Base-by-base conservation (phyloP, 805 yeast genomes). In the Cyberlindnera saturnus region DNA sequence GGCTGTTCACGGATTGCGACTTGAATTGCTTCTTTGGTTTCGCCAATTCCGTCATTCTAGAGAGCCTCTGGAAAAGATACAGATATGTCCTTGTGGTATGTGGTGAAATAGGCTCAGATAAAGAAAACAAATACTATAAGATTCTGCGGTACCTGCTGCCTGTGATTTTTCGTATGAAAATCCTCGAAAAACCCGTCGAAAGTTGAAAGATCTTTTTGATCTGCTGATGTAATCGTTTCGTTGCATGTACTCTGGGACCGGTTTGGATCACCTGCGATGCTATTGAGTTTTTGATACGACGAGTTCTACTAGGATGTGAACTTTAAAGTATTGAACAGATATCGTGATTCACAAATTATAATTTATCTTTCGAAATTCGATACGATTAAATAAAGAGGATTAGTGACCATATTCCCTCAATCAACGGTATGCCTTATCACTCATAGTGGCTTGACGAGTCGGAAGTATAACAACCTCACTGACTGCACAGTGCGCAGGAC, bases 401-500 rank as follows among this genome's bases (percentile, higher is more conserved):
- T 4, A 31, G 14, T 30, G 3, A 31, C 7, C 4, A 5, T 40
- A 16, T 47, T 19, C 40, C 42, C 34, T n/a, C 34, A 3, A 11
- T 33, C 35, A 33, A 15, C 35, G 35, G 36, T 53, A 54, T 1
- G 59, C 59, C 32, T 49, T 53, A 31, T 55, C 59, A 32, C 57
- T 55, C 59, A 53, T 52, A 3, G 87, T 74, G 3, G 93, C 96
- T 69, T 90, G 97, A 67, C 86, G 81, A 37, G 82, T 77, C 13
- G 96, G 87, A 63, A 89, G 83, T n/a, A 91, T 81, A 57, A 89
- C 71, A 9, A 88, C 75, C 57, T 89, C 95, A 5, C 85, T 82
- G 53, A 79, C 63, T 1, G 79, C 83, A 2, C 81, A 75, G 52
- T 77, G 78, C 43, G 65, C 66, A 47, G 71, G 72, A 65, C 84